Evolutionary conservation across 169 alveolate genomes (phyloP), one percentile per base, ranked within the genome.

Genomic region (Besnoitia besnoiti): DNA sequence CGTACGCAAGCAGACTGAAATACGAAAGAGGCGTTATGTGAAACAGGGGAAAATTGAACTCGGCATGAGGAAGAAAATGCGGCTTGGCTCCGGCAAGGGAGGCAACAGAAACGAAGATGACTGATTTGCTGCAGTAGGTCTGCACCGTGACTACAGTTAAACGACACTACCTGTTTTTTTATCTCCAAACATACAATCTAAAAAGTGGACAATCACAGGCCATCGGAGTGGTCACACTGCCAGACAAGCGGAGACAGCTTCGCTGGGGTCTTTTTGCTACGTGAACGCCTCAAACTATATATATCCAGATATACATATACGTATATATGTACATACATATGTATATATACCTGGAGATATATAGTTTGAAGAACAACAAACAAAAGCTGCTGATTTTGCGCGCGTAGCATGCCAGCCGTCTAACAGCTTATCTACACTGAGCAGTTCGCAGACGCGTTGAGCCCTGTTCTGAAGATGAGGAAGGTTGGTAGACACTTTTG

Each of bases 61-160:
- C 35, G 85, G 55, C 40, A 92, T 82, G 92, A 50, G 94, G 14
- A 73, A 92, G 76, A 85, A 61, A 37, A 37, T 92, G 90, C 61
- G 89, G 46, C 89, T 92, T 30, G 85, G 84, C 30, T 4, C n/a
- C 59, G 55, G 87, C 49, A 77, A 77, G 82, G 82, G 47, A 37
- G 46, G 67, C 24, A 51, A 37, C 30, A 73, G 82, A 37, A 73
- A 40, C 40, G 55, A 77, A 44, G 55, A 77, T 39, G 59, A 37
- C 30, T 42, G 87, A 37, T 5, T 55, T 21, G 14, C 12, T 35
- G 80, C n/a, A n/a, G 0, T 8, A n/a, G 2, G n/a, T 14, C 46
- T 67, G 39, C 24, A 67, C n/a, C 42, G 37, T 5, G 33, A 55
- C 12, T 1, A 55, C 12, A 55, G 67, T 55, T n/a, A 16, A 55